Conservation (phyloP, 2,329 filamentous ascomycete species). For the Exophiala bonariae region DNA sequence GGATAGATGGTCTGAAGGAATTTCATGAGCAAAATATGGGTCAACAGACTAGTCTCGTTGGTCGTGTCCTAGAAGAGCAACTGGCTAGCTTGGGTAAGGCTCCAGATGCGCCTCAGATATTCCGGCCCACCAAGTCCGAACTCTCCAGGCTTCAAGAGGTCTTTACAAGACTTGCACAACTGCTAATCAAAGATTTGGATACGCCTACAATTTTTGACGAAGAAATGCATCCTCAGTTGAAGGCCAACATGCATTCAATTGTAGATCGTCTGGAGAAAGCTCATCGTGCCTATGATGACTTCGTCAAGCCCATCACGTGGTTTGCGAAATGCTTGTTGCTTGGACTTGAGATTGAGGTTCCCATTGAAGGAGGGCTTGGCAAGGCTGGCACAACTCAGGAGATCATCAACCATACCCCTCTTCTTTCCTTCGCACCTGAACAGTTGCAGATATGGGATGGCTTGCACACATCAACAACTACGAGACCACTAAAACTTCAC, state of each 20-base stretch:
- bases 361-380: constrained; percentile 3
- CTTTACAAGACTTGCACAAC: constrained; percentile 57
- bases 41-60: constrained; percentile 66
- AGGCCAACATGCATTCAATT: constrained; percentile 65
- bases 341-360: constrained; percentile 43
- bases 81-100: constrained; percentile 64
- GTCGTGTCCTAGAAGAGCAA: constrained; percentile 62
- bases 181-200: not conserved
- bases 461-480: not conserved
- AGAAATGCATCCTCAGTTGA: constrained; percentile 24
- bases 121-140: constrained; percentile 68
- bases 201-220: constrained; percentile 9
- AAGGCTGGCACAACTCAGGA: constrained; percentile 27
- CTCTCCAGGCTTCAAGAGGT: constrained; percentile 76
- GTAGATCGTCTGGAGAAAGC: constrained; percentile 66
- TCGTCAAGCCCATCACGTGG: constrained; percentile 74
- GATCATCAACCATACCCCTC: constrained; percentile 39
- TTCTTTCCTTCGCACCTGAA: constrained; percentile 34
- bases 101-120: constrained; percentile 67
- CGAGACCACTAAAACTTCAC: constrained; percentile 5
- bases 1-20: constrained; percentile 59
- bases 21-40: constrained; percentile 72
- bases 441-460: constrained; percentile 10
- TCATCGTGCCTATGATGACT: constrained; percentile 81
- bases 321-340: constrained; percentile 78